A percentile compares a stretch with the other conserved stretches of the same genome.
These are phyloP conservation scores for maize (Zea mays) DNA, from an alignment of 176 grass and related monocot species.

Conservation along the genomic window DNA sequence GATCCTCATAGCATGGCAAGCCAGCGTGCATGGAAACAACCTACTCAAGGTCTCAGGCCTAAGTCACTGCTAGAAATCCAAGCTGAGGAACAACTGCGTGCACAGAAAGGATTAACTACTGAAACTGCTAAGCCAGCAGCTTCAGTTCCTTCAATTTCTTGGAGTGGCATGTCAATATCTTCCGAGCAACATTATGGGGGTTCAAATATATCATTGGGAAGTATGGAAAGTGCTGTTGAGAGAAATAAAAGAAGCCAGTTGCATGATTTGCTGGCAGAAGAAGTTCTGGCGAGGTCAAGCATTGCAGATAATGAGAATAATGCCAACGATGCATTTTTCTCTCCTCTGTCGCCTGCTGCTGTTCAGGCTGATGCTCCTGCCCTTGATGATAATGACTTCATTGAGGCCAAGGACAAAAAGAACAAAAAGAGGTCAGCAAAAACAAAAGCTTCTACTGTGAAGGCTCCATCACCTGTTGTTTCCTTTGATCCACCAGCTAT, in stretches of 20 bases:
- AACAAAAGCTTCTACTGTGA: slow-evolving; percentile 55
- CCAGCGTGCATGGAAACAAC: slow-evolving; percentile 74
- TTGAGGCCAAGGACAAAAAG: slow-evolving; percentile 99
- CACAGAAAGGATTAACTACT: slow-evolving; percentile 51
- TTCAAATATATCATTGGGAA: slow-evolving; percentile 38
- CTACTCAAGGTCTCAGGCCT: slow-evolving; percentile 67
- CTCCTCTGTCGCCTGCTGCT: slow-evolving; percentile 35
- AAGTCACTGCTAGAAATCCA: slow-evolving; percentile 97
- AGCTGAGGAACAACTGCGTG: slow-evolving; percentile 79
- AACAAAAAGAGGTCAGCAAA: slow-evolving; percentile 83
- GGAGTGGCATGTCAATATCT: slow-evolving; percentile 53
- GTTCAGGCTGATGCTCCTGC: slow-evolving; percentile 42
- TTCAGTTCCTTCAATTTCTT: slow-evolving; percentile 52
- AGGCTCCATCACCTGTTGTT: slow-evolving; percentile 52
- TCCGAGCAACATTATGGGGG: slow-evolving; percentile 48
- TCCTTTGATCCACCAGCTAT: slow-evolving; percentile 51
- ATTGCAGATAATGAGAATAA: slow-evolving; percentile 54
- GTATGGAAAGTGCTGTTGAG: slow-evolving; percentile 45
- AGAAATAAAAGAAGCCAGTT: slow-evolving; percentile 75
- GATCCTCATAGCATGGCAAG: slow-evolving; percentile 44
- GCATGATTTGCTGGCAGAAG: slow-evolving; percentile 90
- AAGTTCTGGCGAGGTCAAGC: slow-evolving; percentile 70
- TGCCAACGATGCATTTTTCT: slow-evolving; percentile 47
- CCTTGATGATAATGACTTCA: slow-evolving; percentile 79
- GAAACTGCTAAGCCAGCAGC: slow-evolving; percentile 40